A percentile compares a stretch with the other conserved stretches of the same genome.
Evolutionary conservation across 1,139 yeast species (phyloP).

Genomic region (Saccharomyces hybrid): DNA sequence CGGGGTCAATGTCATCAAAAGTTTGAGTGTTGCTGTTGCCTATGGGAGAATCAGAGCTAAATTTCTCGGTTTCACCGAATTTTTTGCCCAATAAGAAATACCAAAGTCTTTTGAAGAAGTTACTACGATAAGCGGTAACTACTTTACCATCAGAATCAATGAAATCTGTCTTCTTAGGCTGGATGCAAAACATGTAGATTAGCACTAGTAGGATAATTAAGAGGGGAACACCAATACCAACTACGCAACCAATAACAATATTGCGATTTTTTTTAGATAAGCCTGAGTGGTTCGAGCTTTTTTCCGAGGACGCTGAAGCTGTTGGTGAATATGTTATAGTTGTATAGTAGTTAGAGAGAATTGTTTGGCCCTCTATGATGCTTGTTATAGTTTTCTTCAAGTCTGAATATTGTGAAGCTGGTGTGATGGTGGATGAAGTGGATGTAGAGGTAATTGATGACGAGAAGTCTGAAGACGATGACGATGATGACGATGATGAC

Average conservation of each 20-base stretch:
- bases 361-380: constrained; percentile 28
- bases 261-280: constrained; percentile 36
- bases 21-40: background rate
- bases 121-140: constrained; percentile 26
- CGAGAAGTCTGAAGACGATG: constrained; percentile 20
- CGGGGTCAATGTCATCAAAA: background rate
- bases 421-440: constrained; percentile 3
- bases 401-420: constrained; percentile 1
- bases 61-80: constrained; percentile 1
- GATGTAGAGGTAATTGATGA: constrained; percentile 2
- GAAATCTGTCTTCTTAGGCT: constrained; percentile 29
- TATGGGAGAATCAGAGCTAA: constrained; percentile 3
- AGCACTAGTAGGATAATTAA: constrained; percentile 15
- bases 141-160: constrained; percentile 37
- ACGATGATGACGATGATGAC: constrained; percentile 12
- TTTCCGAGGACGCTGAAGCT: constrained; percentile 10
- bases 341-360: constrained; percentile 29
- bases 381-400: constrained; percentile 21
- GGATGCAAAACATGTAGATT: constrained; percentile 28
- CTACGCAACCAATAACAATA: constrained; percentile 43
- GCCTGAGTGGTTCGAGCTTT: constrained; percentile 22
- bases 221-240: constrained; percentile 36
- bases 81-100: constrained; percentile 3
- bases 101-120: constrained; percentile 1
- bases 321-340: constrained; percentile 24